These are phyloP conservation scores for Wickerhamomyces canadensis DNA, from an alignment of 805 yeast genomes.

Conservation along the genomic window DNA sequence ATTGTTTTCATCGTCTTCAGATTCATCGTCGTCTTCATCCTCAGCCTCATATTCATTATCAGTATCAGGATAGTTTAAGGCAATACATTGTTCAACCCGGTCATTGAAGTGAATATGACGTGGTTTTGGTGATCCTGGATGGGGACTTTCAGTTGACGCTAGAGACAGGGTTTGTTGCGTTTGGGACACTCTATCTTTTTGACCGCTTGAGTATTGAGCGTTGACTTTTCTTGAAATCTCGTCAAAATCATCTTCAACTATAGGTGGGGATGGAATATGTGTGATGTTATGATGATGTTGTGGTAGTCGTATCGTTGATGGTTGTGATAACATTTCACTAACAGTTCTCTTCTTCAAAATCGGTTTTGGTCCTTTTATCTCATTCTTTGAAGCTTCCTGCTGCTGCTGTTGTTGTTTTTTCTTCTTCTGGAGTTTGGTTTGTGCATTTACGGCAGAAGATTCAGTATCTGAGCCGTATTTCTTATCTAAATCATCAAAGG, in stretches of 20 bases:
- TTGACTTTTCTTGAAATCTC: slow-evolving; percentile 21
- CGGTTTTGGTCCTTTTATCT: slow-evolving; percentile 53
- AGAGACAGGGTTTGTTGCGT: too few species aligned
- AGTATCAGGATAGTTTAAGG: slow-evolving; percentile 34
- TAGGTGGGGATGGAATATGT: slow-evolving; percentile 20
- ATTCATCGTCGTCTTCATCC: slow-evolving; percentile 18
- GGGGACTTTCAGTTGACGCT: background rate
- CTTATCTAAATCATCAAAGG: slow-evolving; percentile 15
- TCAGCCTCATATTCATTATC: slow-evolving; percentile 19
- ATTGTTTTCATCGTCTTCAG: slow-evolving; percentile 22
- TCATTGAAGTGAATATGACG: slow-evolving; percentile 91
- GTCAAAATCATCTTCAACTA: slow-evolving; percentile 23
- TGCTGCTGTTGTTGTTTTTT: slow-evolving; percentile 5
- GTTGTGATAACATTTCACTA: slow-evolving; percentile 71
- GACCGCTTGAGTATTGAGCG: slow-evolving; percentile 20
- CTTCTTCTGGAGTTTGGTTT: slow-evolving; percentile 17
- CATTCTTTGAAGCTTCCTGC: slow-evolving; percentile 8
- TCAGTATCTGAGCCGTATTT: slow-evolving; percentile 38
- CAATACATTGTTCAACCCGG: slow-evolving; percentile 91
- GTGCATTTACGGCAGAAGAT: slow-evolving; percentile 21
- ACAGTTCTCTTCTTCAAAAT: slow-evolving; percentile 84
- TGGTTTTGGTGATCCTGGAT: background rate
- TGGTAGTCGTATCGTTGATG: slow-evolving; percentile 26
- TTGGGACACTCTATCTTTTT: too few species aligned
- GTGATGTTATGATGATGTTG: slow-evolving; percentile 12